These are phyloP conservation scores for Xylaria sp. DNA, from an alignment of 2,329 filamentous ascomycete species.

Conservation along the genomic window DNA sequence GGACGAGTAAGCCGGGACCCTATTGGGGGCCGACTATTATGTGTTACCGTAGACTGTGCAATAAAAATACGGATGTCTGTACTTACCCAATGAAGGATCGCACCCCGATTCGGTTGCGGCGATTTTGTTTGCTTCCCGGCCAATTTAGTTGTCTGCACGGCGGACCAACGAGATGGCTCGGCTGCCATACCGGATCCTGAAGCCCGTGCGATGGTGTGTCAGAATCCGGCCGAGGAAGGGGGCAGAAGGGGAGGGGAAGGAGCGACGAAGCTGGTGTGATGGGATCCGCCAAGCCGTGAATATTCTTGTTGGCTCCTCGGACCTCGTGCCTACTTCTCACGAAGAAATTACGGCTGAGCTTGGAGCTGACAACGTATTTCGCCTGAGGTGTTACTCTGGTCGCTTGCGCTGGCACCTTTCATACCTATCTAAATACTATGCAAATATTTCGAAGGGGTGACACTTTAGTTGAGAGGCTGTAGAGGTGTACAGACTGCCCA, in stretches of 20 bases:
- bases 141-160: slow-evolving; percentile 5
- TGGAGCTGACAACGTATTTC: background rate
- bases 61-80: background rate
- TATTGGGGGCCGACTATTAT: background rate
- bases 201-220: slow-evolving; percentile 21
- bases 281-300: slow-evolving; percentile 10
- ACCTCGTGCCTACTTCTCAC: background rate
- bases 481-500: too few species aligned
- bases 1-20: too few species aligned
- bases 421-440: too few species aligned
- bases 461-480: too few species aligned
- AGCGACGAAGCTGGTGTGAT: background rate
- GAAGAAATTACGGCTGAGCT: background rate
- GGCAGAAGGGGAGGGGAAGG: background rate
- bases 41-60: too few species aligned
- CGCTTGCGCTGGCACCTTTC: background rate
- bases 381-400: background rate
- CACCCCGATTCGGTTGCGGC: background rate
- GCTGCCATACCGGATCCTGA: slow-evolving; percentile 13
- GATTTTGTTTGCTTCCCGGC: background rate
- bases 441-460: too few species aligned
- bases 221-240: slow-evolving; percentile 14
- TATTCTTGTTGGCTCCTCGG: slow-evolving; percentile 3
- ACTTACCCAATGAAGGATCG: background rate
- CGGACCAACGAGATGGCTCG: slow-evolving; percentile 22